Conservation (phyloP, 768 basidiomycete species). For the Tricholoma furcatifolium region DNA sequence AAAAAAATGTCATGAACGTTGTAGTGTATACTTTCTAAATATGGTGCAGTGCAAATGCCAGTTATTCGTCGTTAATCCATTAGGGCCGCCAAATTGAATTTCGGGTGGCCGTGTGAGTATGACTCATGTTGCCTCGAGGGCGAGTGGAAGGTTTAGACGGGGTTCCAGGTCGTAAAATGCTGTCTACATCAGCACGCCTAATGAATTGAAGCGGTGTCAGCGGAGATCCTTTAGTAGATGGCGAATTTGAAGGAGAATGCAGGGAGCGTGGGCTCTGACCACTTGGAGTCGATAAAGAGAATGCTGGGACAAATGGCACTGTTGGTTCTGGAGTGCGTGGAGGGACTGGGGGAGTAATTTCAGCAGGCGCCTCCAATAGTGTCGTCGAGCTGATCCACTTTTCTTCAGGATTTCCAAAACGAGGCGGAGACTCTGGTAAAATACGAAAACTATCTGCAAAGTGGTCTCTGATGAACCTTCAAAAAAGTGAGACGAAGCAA, state of each 20-base stretch:
- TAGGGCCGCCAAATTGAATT: constrained; percentile 68
- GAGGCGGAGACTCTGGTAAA: constrained; percentile 62
- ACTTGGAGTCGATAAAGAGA: constrained; percentile 60
- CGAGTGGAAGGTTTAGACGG: constrained; percentile 59
- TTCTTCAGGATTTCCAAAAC: constrained; percentile 54
- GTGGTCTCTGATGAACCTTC: constrained; percentile 83
- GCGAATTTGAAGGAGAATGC: constrained; percentile 35
- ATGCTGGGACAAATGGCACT: constrained; percentile 57
- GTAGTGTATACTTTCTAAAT: neutral
- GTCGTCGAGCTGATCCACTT: constrained; percentile 85
- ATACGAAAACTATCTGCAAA: constrained; percentile 82
- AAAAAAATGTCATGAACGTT: neutral
- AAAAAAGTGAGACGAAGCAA: constrained; percentile 7
- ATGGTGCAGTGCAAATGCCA: constrained; percentile 7
- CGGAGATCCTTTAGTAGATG: constrained; percentile 68
- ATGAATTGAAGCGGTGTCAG: constrained; percentile 83
- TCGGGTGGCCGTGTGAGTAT: constrained; percentile 47
- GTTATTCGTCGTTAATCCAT: constrained; percentile 10
- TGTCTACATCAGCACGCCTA: constrained; percentile 69
- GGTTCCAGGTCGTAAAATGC: constrained; percentile 54
- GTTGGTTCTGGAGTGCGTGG: constrained; percentile 68
- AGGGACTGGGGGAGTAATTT: constrained; percentile 32
- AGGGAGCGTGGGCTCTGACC: constrained; percentile 50
- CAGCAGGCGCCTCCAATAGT: constrained; percentile 52
- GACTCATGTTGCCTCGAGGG: constrained; percentile 35